Evolutionary conservation across 306 rosid genomes (phyloP), one percentile per base, ranked within the genome.

Genomic region (Cotoneaster glaucophyllus): DNA sequence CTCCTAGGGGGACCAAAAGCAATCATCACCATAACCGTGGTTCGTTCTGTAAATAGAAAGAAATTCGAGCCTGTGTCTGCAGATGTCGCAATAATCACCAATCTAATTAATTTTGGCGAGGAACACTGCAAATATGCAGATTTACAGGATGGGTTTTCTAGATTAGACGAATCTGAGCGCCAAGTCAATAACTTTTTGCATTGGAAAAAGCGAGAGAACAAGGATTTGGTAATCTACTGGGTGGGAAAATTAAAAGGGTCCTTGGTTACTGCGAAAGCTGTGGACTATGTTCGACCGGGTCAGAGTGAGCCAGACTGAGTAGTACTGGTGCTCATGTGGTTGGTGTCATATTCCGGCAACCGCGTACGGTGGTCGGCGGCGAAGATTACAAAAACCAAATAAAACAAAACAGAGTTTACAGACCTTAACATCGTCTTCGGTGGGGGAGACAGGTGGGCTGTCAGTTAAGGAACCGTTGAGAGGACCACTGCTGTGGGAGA

Each of bases 401-500:
- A 6, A 5, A 62, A 6, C 8, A 13, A 24, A 39, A 28, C 19
- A 22, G 7, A 39, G 70, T 31, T 15, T 2, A 61, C 66, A 10
- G 19, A 95, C 99, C 99, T 95, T 92, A 82, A 54, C n/a, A 79
- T 95, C 96, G 76, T 92, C 98, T 68, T 89, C 93, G 31, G 97
- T 88, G 25, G 99, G 97, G 2, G 99, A 92, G 25, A 92, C 90
- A 11, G 99, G 99, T 0, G 97, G 97, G 31, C 96, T 95, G 74
- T 92, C 97, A 66, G 93, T 90, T 17, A 89, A 77, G 50, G 96
- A 93, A 59, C 97, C 97, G 76, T 90, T 94, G n/a, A 95, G 97
- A 79, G 97, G 97, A 18, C 97, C 99, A 68, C 97, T 92, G 69
- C 99, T 95, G 52, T 95, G 96, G 5, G 98, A 92, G 53, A 92